Conservation (phyloP, 2,329 filamentous ascomycete species). For the Pyricularia grisea region DNA sequence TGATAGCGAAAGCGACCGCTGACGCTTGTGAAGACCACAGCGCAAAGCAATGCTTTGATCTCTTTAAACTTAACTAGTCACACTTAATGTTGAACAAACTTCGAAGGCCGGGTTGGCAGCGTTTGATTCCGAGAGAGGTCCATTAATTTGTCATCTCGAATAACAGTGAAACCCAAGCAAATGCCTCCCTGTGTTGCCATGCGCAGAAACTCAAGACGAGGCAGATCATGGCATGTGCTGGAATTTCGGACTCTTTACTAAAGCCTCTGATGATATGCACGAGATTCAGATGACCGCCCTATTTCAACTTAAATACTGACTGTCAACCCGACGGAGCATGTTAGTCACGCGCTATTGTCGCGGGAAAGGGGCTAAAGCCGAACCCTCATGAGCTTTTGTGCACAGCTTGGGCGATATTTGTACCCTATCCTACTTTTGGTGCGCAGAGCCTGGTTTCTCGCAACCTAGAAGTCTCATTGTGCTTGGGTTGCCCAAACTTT, state of each 20-base stretch:
- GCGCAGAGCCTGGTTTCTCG: background rate
- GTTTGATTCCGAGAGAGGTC: background rate
- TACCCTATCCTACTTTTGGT: background rate
- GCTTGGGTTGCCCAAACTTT: background rate
- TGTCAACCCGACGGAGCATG: background rate
- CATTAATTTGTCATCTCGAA: background rate
- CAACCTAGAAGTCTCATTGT: background rate
- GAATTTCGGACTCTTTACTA: background rate
- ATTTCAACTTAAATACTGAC: background rate
- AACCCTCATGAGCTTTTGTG: background rate
- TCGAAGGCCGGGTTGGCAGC: background rate
- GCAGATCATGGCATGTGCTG: background rate
- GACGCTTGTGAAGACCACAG: background rate
- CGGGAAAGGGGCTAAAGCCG: background rate
- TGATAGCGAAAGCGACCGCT: constrained; percentile 1
- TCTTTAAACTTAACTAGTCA: background rate
- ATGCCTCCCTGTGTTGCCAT: background rate
- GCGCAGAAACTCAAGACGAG: background rate
- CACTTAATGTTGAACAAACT: background rate
- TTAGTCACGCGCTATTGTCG: background rate
- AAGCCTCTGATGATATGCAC: background rate
- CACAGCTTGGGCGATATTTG: background rate
- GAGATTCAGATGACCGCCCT: background rate
- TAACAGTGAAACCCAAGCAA: background rate
- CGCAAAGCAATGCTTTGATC: background rate